A percentile compares a stretch with the other conserved stretches of the same genome.
Conservation (phyloP, 345 rosid species). For the Citrus hindsii region DNA sequence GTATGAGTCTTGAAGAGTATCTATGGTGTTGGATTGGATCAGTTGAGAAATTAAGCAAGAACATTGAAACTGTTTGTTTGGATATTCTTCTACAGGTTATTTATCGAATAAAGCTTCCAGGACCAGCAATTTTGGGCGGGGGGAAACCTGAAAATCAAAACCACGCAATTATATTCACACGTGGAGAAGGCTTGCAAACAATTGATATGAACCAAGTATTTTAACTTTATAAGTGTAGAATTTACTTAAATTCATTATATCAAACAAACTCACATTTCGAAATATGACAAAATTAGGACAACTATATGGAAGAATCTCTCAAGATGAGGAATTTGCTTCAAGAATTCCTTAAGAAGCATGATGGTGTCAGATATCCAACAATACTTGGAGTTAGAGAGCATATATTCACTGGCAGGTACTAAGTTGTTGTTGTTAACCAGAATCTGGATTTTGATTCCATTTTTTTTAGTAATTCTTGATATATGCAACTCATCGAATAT, state of each 20-base stretch:
- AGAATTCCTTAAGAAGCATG: constrained; percentile 67
- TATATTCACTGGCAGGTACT: constrained; percentile 75
- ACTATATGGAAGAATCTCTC: constrained; percentile 82
- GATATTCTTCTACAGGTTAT: constrained; percentile 35
- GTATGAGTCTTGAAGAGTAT: constrained; percentile 23
- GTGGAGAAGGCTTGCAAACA: constrained; percentile 60
- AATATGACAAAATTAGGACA: constrained; percentile 41
- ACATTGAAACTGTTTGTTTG: neutral
- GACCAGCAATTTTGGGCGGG: constrained; percentile 53
- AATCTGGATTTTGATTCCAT: neutral
- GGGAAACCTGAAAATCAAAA: constrained; percentile 71
- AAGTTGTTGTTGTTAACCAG: neutral
- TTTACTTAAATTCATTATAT: neutral
- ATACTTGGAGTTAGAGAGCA: constrained; percentile 81
- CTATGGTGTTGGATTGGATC: neutral
- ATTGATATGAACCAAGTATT: constrained; percentile 66
- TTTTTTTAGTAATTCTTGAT: neutral
- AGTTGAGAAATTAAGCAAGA: neutral
- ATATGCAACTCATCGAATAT: neutral
- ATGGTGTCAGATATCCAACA: constrained; percentile 65
- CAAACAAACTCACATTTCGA: neutral
- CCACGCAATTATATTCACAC: constrained; percentile 57
- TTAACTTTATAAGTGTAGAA: neutral
- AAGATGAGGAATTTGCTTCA: constrained; percentile 81
- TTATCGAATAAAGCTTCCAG: constrained; percentile 57